Base-by-base conservation (phyloP, 2,329 filamentous ascomycete genomes). In the Exophiala sideris region DNA sequence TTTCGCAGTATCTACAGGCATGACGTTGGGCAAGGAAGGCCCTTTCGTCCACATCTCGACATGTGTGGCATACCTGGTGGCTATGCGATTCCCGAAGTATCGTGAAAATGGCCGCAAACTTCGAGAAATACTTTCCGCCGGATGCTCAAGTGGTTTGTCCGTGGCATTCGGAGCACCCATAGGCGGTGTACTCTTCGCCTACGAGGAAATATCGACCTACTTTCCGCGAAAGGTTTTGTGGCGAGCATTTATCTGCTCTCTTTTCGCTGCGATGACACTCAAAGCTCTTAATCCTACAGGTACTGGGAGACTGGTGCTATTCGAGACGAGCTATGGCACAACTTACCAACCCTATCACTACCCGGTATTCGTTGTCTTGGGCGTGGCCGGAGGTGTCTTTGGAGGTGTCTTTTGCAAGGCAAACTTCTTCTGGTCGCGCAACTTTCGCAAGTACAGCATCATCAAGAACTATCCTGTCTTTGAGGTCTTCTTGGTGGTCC, bases 91-190 rank as follows among this genome's bases (percentile, higher is more conserved):
- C 40, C 76, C 78, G 0, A 83, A 83, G 61, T 83, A 83, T 63
- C 67, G 71, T n/a, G 71, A 77, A 7, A 84, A 84, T 63, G 77
- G 77, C 7, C 69, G 79, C 38, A 82, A 83, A 65, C 75, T 83
- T 71, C 70, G 76, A 4, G 69, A 70, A 4, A 63, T 73, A 3
- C 83, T 85, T 62, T 80, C 76, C 9, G 77, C 79, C 2, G 83
- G 74, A 76, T 9, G 71, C 58, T 79, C 81, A 0, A 72, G 79
- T 10, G 82, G 81, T 1, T 66, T 85, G 45, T 79, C 77, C 14
- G 82, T 84, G 0, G 82, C 81, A 0, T 85, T 84, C 59, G 82
- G 82, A 5, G 81, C 82, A 16, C 82, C 82, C 0, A 83, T 84
- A 48, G 81, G 81, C 1, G 81, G 81, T 7, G 81, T 84, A 0